Conservation (phyloP, 306 rosid genomes). For the Quercus engelmannii region DNA sequence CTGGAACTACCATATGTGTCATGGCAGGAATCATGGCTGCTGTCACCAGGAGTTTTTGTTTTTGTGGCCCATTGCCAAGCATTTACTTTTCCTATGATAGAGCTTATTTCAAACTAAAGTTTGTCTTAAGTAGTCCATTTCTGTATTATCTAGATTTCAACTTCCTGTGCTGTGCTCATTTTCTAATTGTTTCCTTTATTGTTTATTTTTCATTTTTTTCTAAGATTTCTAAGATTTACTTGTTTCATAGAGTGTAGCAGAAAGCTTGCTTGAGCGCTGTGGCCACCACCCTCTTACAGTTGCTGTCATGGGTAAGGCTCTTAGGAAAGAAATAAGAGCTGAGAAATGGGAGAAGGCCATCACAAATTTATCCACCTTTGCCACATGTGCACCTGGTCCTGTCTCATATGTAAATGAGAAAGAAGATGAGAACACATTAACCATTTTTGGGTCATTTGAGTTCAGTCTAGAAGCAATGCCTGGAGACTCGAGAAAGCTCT, state of each 20-base stretch:
- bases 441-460: conserved; percentile 35
- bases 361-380: conserved; percentile 30
- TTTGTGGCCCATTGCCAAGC: no score
- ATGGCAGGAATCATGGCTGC: no score
- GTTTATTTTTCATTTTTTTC: neutral
- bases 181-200: neutral
- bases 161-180: neutral
- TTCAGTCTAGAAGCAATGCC: conserved; percentile 39
- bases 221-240: neutral
- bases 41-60: no score
- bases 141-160: no score
- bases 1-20: no score
- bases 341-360: conserved; percentile 34
- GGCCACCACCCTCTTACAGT: conserved; percentile 38
- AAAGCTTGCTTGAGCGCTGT: conserved; percentile 26
- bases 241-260: conserved; percentile 20
- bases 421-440: conserved; percentile 32
- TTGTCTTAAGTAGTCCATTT: no score
- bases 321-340: conserved; percentile 29
- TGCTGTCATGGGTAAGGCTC: conserved; percentile 36
- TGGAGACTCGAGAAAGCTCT: conserved; percentile 24
- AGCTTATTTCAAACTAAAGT: no score
- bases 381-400: conserved; percentile 33
- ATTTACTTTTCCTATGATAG: no score
- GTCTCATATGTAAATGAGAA: conserved; percentile 37